Evolutionary conservation across 2,329 filamentous ascomycete species (phyloP), one percentile per base, ranked within the genome.

Genomic region (Thelonectria olida): DNA sequence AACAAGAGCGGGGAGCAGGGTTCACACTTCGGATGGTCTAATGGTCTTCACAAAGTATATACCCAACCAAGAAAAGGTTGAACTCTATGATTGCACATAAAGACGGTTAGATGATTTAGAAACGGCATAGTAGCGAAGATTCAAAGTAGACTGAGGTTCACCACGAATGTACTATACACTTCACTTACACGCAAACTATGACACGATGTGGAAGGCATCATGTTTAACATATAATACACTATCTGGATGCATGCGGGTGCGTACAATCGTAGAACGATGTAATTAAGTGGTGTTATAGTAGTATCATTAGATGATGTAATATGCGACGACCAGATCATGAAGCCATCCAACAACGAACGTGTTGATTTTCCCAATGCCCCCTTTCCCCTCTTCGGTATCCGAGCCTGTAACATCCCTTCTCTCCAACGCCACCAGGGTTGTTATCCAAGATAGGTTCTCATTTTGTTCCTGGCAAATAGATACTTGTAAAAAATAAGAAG

Each of bases 1-100:
- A 81, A 65, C 89, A 90, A 72, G 88, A 89, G 73, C 82, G 81
- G 52, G 89, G 89, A 4, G 90, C 86, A 31, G 87, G 89, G 8
- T 91, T 88, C 77, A 85, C 82, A 12, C 76, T 93, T 64, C 85
- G 90, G 39, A 85, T 93, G 80, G 82, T 78, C 10, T 81, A 57
- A 66, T n/a, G n/a, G n/a, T n/a, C n/a, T n/a, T n/a, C n/a, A 20
- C 4, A 31, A 10, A 38, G 17, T n/a, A 23, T 49, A 34, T 12
- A 36, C 20, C 31, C 42, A 54, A 27, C 51, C 38, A 28, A 31
- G 5, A 3, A 52, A 42, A 23, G 7, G 28, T 19, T 42, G 19
- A 19, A 22, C 39, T 42, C 39, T 20, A 42, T 36, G 20, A 45
- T 44, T 54, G 28, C 27, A 45, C 19, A 23, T 22, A 12, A 3